These are phyloP conservation scores for Starmerella potacharoeniae DNA, from an alignment of 805 yeast species.

Conservation along the genomic window DNA sequence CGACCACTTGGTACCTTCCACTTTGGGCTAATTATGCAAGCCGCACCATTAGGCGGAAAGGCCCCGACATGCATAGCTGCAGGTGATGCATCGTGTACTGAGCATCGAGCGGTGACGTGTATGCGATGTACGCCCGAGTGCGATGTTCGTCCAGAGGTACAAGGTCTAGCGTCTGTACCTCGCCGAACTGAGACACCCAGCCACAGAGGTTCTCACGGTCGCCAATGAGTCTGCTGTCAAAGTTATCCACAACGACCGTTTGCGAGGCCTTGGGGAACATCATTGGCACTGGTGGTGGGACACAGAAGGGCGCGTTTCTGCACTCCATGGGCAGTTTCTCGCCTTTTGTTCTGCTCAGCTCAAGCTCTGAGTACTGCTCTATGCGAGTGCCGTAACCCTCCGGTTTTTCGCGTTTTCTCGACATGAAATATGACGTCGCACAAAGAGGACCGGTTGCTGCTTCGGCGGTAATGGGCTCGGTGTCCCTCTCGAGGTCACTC, in stretches of 20 bases:
- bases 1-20: neutral
- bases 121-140: constrained; percentile 16
- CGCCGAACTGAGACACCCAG: constrained; percentile 14
- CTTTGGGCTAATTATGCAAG: constrained; percentile 8
- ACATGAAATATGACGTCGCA: neutral
- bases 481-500: neutral
- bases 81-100: constrained; percentile 9
- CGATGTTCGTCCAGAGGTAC: constrained; percentile 1
- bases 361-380: neutral
- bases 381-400: neutral
- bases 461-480: neutral
- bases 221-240: neutral
- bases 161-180: constrained; percentile 10
- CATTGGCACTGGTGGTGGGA: neutral
- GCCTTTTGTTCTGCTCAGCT: neutral
- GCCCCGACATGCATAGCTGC: constrained; percentile 1
- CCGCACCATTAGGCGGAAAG: constrained; percentile 5
- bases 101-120: constrained; percentile 12
- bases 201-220: constrained; percentile 4
- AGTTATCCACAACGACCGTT: constrained; percentile 17
- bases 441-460: neutral
- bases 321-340: neutral
- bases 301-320: neutral
- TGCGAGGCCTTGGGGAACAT: constrained; percentile 10
- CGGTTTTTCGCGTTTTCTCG: neutral